These are phyloP conservation scores for Puya raimondii DNA, from an alignment of 176 grass and related monocot genomes.

Conservation along the genomic window DNA sequence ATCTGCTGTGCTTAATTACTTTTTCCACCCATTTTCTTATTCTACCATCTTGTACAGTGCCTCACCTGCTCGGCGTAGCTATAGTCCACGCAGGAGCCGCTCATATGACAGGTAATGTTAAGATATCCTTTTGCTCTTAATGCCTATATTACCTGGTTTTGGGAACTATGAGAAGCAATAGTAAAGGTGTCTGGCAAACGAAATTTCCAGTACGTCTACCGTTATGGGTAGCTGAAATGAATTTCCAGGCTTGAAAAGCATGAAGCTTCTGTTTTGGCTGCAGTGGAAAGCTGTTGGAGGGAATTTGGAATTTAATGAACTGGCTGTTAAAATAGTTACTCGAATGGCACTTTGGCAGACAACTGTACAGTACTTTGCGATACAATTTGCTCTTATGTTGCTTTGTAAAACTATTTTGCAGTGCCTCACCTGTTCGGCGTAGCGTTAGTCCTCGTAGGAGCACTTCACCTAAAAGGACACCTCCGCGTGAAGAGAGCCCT, in stretches of 20 bases:
- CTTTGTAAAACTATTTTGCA: conserved; percentile 4
- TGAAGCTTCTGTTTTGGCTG: too few species aligned
- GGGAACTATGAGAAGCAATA: conserved; percentile 30
- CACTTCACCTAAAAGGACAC: not conserved
- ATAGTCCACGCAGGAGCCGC: conserved; percentile 50
- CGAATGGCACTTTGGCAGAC: too few species aligned
- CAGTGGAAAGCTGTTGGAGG: too few species aligned
- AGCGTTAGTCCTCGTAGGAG: conserved; percentile 30
- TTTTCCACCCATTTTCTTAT: not conserved
- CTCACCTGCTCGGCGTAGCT: conserved; percentile 47
- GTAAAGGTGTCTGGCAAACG: too few species aligned
- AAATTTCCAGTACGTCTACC: too few species aligned
- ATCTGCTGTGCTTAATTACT: not conserved
- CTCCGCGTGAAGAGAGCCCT: conserved; percentile 5
- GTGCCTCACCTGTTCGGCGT: conserved; percentile 41
- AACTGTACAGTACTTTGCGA: too few species aligned
- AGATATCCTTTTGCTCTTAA: conserved; percentile 23
- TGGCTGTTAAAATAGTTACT: too few species aligned
- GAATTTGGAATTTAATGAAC: too few species aligned
- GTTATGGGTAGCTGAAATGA: too few species aligned
- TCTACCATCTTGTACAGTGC: conserved; percentile 26
- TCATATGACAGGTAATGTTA: conserved; percentile 31
- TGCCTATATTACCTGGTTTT: conserved; percentile 22
- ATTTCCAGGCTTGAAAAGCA: too few species aligned
- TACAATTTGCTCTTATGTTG: too few species aligned